phyloP scores from a whole-genome alignment of 805 yeast genomes.

The Teunomyces funiuensis region DNA sequence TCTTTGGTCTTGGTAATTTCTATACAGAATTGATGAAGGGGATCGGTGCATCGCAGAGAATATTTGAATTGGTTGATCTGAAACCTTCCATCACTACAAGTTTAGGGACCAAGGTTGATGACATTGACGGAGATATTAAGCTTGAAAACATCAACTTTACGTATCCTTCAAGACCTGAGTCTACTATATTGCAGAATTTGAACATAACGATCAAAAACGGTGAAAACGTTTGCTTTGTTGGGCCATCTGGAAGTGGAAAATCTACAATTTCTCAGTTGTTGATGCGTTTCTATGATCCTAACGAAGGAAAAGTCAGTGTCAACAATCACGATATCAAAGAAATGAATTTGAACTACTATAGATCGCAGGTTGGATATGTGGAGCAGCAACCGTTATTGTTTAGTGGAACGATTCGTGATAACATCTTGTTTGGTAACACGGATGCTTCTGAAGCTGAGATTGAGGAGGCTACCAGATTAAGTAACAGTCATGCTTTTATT shows the following conservation, averaged over 20 bases:
- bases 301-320: slow-evolving; percentile 58
- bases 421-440: slow-evolving; percentile 71
- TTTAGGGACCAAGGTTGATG: slow-evolving; percentile 49
- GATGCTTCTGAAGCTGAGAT: slow-evolving; percentile 61
- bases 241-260: slow-evolving; percentile 97
- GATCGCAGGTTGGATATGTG: slow-evolving; percentile 82
- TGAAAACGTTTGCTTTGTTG: slow-evolving; percentile 89
- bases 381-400: slow-evolving; percentile 91
- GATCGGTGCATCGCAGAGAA: slow-evolving; percentile 89
- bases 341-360: slow-evolving; percentile 68
- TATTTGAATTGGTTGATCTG: slow-evolving; percentile 82
- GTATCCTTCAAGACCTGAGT: slow-evolving; percentile 83
- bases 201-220: slow-evolving; percentile 69
- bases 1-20: slow-evolving; percentile 86
- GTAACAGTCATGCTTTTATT: slow-evolving; percentile 74
- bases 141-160: slow-evolving; percentile 66
- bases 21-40: slow-evolving; percentile 96
- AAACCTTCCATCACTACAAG: slow-evolving; percentile 70
- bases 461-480: slow-evolving; percentile 58
- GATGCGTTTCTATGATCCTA: slow-evolving; percentile 81
- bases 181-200: slow-evolving; percentile 60
- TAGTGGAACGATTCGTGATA: slow-evolving; percentile 82
- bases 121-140: slow-evolving; percentile 54
- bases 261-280: slow-evolving; percentile 81
- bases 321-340: slow-evolving; percentile 64